These are phyloP conservation scores for Geum urbanum DNA, from an alignment of 306 rosid species.

Conservation along the genomic window DNA sequence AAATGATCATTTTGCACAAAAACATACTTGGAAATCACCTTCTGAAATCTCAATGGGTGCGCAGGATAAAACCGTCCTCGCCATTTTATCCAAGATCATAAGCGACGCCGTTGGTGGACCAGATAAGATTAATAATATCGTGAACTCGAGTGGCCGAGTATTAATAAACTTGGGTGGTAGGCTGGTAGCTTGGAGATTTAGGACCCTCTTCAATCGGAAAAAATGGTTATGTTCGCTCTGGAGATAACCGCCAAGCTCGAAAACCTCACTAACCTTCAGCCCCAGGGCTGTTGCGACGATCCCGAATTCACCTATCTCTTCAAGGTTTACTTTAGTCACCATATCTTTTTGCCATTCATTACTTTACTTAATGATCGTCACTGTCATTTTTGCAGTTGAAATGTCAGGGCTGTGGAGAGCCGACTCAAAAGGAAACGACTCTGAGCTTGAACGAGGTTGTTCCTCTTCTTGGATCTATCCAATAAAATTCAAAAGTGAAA, in stretches of 20 bases:
- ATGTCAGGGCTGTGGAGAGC: slow-evolving; percentile 83
- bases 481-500: background rate
- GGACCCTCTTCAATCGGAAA: no score
- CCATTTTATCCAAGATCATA: no score
- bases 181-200: no score
- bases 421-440: slow-evolving; percentile 66
- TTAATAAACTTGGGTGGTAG: no score
- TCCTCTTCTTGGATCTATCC: background rate
- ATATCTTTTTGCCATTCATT: no score
- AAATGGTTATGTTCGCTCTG: slow-evolving; percentile 68
- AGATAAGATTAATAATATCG: no score
- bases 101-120: no score
- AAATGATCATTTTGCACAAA: no score
- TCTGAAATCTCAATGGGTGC: no score
- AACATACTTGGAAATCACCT: no score
- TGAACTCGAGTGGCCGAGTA: no score
- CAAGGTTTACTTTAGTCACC: slow-evolving; percentile 39
- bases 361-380: background rate
- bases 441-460: slow-evolving; percentile 39
- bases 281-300: slow-evolving; percentile 80
- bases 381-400: slow-evolving; percentile 42
- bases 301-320: slow-evolving; percentile 71
- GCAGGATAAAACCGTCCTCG: no score
- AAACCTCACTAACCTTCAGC: slow-evolving; percentile 73
- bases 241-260: slow-evolving; percentile 69